Evolutionary conservation across 352 stramenopile genomes (phyloP).

Genomic region (Phytophthora hybrid): DNA sequence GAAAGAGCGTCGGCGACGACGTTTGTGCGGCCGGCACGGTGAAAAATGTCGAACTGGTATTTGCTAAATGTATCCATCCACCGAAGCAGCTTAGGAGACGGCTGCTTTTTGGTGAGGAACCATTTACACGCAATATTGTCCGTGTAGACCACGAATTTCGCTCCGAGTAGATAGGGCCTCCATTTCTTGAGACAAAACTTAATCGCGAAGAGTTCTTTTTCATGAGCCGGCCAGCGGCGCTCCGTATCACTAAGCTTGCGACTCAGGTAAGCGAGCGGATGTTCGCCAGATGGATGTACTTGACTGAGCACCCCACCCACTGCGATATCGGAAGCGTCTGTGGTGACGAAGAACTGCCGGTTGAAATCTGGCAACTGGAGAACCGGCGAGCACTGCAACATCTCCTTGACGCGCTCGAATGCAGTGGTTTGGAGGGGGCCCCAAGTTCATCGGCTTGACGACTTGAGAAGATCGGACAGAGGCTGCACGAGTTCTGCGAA

Average conservation of each 20-base stretch:
- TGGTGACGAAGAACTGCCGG: conserved; percentile 13
- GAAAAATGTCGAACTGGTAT: conserved; percentile 4
- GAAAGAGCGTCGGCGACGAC: conserved; percentile 9
- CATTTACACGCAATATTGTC: conserved; percentile 10
- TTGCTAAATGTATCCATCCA: conserved; percentile 13
- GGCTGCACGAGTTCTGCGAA: conserved; percentile 2
- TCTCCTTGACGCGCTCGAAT: conserved; percentile 7
- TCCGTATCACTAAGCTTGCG: conserved; percentile 14
- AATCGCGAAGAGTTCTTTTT: conserved; percentile 15
- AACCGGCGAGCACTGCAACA: conserved; percentile 8
- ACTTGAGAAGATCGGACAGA: conserved; percentile 5
- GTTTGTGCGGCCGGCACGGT: conserved; percentile 1
- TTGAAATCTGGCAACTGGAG: conserved; percentile 2
- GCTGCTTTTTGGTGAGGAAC: conserved; percentile 16
- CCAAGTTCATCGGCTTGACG: conserved; percentile 1
- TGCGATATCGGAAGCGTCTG: conserved; percentile 7
- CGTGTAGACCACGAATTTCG: conserved; percentile 13
- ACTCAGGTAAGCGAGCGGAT: conserved; percentile 1
- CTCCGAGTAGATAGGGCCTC: conserved; percentile 5
- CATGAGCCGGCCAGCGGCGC: conserved; percentile 3
- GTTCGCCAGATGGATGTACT: not conserved
- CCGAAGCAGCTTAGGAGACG: conserved; percentile 8
- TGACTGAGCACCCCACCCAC: conserved; percentile 12
- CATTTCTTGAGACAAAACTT: conserved; percentile 20
- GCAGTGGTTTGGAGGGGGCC: not conserved